phyloP scores from a whole-genome alignment of 2,329 filamentous ascomycete genomes.

The Trichoderma sp. region DNA sequence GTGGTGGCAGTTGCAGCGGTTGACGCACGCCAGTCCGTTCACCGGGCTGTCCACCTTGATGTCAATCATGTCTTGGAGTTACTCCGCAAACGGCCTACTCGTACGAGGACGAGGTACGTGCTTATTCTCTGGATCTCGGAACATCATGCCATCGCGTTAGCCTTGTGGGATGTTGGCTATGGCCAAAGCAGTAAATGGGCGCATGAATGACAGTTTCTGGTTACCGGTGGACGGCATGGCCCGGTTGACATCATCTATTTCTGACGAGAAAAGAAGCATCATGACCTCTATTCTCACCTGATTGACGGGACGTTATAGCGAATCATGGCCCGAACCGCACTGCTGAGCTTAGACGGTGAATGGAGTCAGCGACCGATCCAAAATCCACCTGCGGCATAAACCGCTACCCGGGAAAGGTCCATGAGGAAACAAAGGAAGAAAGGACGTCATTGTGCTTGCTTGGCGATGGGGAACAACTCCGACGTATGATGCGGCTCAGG shows the following conservation, averaged over 20 bases:
- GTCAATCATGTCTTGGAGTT: background rate
- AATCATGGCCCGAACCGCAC: background rate
- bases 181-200: background rate
- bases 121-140: background rate
- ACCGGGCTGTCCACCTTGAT: background rate
- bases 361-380: background rate
- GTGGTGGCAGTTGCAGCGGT: background rate
- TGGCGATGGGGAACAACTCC: background rate
- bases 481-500: constrained; percentile 7
- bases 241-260: background rate
- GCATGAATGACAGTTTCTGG: background rate
- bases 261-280: background rate
- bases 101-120: background rate
- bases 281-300: background rate
- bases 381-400: constrained; percentile 16
- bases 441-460: constrained; percentile 8
- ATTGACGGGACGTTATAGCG: background rate
- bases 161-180: background rate
- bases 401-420: background rate
- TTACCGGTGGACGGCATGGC: background rate
- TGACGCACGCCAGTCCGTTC: background rate
- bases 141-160: constrained; percentile 10
- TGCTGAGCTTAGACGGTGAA: background rate
- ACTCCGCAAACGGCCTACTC: background rate
- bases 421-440: background rate